phyloP scores from a whole-genome alignment of 352 stramenopile genomes.

The Phytophthora pluvialis region DNA sequence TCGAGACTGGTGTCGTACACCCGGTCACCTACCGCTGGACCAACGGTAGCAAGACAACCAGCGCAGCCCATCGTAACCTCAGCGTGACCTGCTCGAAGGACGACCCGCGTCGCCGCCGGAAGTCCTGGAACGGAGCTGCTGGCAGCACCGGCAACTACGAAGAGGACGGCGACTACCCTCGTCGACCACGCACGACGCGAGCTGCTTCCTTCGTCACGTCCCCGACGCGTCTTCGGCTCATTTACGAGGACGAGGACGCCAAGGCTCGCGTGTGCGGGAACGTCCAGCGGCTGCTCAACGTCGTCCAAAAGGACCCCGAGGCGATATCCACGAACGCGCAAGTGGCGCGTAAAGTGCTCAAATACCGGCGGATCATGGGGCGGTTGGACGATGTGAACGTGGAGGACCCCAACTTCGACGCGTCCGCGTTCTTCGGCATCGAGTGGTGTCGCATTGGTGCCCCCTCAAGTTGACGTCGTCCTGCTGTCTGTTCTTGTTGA shows the following conservation, averaged over 20 bases:
- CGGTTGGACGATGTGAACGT: constrained; percentile 43
- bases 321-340: constrained; percentile 37
- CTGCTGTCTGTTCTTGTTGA: constrained; percentile 27
- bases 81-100: constrained; percentile 26
- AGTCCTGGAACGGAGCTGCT: constrained; percentile 34
- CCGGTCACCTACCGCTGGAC: constrained; percentile 40
- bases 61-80: constrained; percentile 19
- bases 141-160: background rate
- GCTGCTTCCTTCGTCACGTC: constrained; percentile 7
- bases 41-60: constrained; percentile 16
- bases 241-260: constrained; percentile 46
- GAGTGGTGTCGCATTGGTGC: constrained; percentile 42
- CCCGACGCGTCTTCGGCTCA: constrained; percentile 39
- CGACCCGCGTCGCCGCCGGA: constrained; percentile 19
- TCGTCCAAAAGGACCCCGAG: constrained; percentile 37
- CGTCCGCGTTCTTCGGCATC: constrained; percentile 50
- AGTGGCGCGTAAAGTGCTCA: constrained; percentile 45
- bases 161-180: constrained; percentile 12
- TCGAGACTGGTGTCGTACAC: constrained; percentile 17
- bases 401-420: constrained; percentile 42
- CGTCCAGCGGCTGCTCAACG: constrained; percentile 43
- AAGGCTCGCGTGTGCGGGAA: constrained; percentile 47
- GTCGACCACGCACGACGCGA: constrained; percentile 18
- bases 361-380: constrained; percentile 45
- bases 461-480: constrained; percentile 33